Evolutionary conservation across 176 grass and related monocot genomes (phyloP).

Genomic region (Carex littledalei): DNA sequence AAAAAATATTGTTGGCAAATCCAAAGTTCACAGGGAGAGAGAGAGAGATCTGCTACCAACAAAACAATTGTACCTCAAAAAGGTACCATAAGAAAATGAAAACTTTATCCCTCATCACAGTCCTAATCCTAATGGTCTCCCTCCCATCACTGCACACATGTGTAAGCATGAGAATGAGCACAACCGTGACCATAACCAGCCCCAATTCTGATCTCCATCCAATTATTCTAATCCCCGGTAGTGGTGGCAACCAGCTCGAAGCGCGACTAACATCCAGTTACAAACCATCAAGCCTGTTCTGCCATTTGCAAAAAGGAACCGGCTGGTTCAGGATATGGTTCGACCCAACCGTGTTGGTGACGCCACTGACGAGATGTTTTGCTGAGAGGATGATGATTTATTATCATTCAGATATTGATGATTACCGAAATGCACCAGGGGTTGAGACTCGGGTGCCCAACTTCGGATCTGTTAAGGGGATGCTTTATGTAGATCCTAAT

Average conservation of each 20-base stretch:
- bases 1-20: neutral
- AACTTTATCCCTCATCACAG: neutral
- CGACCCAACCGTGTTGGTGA: constrained; percentile 58
- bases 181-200: neutral
- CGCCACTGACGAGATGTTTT: constrained; percentile 62
- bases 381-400: constrained; percentile 55
- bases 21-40: neutral
- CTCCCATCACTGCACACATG: neutral
- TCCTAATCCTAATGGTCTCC: constrained; percentile 25
- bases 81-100: constrained; percentile 15
- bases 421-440: constrained; percentile 71
- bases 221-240: constrained; percentile 67
- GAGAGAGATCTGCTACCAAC: neutral
- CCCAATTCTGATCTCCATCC: constrained; percentile 44
- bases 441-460: constrained; percentile 51
- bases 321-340: constrained; percentile 95
- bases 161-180: too few species aligned
- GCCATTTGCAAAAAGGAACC: constrained; percentile 27
- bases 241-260: constrained; percentile 86
- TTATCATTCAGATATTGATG: constrained; percentile 47
- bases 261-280: constrained; percentile 62
- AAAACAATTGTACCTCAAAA: neutral
- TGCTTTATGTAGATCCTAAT: constrained; percentile 60
- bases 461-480: constrained; percentile 52
- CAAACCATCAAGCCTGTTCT: constrained; percentile 56